phyloP scores from a whole-genome alignment of 2,329 filamentous ascomycete genomes.

The Talaromyces sp. region DNA sequence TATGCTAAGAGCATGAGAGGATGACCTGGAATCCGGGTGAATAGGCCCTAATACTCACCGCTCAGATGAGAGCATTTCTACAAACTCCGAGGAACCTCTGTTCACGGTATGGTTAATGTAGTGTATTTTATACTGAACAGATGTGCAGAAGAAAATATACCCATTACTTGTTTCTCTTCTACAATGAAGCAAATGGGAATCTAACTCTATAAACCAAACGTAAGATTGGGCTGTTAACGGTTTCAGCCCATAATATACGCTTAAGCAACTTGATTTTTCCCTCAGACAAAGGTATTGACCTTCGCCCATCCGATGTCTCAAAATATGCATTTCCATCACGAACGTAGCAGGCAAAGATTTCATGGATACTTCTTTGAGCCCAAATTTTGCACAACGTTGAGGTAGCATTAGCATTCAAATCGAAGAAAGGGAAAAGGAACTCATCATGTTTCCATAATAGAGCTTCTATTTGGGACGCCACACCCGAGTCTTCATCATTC shows the following conservation, averaged over 20 bases:
- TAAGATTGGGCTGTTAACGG: neutral
- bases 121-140: neutral
- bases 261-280: constrained; percentile 5
- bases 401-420: constrained; percentile 7
- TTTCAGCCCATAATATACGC: neutral
- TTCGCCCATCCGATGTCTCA: constrained; percentile 7
- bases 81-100: neutral
- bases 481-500: neutral
- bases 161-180: too few species aligned
- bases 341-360: constrained; percentile 9
- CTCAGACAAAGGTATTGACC: neutral
- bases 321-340: constrained; percentile 2
- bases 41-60: neutral
- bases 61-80: neutral
- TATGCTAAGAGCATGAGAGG: neutral
- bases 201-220: constrained; percentile 1
- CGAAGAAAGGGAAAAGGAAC: neutral
- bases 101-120: neutral
- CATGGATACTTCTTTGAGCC: constrained; percentile 9
- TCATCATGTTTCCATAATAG: constrained; percentile 8
- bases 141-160: neutral
- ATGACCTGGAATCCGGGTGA: too few species aligned
- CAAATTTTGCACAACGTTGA: constrained; percentile 7
- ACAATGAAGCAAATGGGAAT: constrained; percentile 2
- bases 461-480: constrained; percentile 7